phyloP scores from a whole-genome alignment of 805 yeast genomes.

The Yamadazyma sp. region DNA sequence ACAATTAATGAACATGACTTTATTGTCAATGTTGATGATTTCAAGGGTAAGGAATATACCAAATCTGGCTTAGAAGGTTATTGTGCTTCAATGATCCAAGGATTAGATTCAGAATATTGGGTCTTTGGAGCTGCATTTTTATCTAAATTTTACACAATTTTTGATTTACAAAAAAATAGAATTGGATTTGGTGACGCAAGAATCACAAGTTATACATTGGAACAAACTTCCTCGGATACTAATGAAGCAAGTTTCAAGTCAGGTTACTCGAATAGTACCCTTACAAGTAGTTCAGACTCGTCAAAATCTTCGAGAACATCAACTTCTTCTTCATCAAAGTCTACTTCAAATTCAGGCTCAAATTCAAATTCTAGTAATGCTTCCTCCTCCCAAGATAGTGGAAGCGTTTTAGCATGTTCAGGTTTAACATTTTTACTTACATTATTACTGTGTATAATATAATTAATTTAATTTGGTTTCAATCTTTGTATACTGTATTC shows the following conservation, averaged over 20 bases:
- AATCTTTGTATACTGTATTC: background rate
- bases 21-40: constrained; percentile 39
- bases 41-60: constrained; percentile 48
- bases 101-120: constrained; percentile 47
- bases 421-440: constrained; percentile 6
- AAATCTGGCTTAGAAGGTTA: constrained; percentile 37
- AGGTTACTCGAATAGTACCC: background rate
- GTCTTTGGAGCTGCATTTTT: constrained; percentile 63
- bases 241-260: background rate
- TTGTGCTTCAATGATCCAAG: constrained; percentile 67
- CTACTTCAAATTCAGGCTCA: background rate
- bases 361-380: background rate
- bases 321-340: background rate
- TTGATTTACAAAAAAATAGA: constrained; percentile 47
- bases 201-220: constrained; percentile 11
- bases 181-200: constrained; percentile 47
- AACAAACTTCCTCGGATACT: background rate
- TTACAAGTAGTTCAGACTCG: background rate
- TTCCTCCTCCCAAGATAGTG: background rate
- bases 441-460: constrained; percentile 7
- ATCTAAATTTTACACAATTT: constrained; percentile 53
- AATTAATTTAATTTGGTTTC: background rate
- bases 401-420: background rate
- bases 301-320: background rate
- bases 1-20: constrained; percentile 44